phyloP scores from a whole-genome alignment of 306 rosid genomes.

The Delonix regia region DNA sequence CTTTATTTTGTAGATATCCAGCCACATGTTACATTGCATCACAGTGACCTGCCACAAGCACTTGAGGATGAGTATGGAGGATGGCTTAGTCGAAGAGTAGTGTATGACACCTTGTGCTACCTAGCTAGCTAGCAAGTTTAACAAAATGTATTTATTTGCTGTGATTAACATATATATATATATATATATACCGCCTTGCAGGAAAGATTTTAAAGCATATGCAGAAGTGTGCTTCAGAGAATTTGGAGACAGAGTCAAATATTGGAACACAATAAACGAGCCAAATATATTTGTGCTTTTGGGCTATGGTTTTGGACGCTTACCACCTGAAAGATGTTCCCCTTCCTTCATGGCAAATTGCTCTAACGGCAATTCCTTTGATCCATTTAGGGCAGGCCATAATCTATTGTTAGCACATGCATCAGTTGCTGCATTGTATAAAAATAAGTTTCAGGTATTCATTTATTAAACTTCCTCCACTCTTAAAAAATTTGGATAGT shows the following conservation, averaged over 20 bases:
- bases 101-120: slow-evolving; percentile 37
- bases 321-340: slow-evolving; percentile 37
- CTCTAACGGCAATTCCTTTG: slow-evolving; percentile 35
- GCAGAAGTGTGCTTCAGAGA: slow-evolving; percentile 43
- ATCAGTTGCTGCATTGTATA: slow-evolving; percentile 30
- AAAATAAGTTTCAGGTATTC: slow-evolving; percentile 29
- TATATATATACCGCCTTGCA: no score
- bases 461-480: background rate
- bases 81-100: slow-evolving; percentile 48
- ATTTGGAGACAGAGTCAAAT: slow-evolving; percentile 46
- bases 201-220: slow-evolving; percentile 39
- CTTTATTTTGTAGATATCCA: slow-evolving; percentile 47
- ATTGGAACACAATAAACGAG: slow-evolving; percentile 49
- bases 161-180: no score
- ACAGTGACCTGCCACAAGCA: slow-evolving; percentile 55
- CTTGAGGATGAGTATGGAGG: slow-evolving; percentile 68
- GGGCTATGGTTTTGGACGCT: background rate
- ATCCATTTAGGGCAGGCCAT: slow-evolving; percentile 25
- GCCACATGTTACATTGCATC: slow-evolving; percentile 61
- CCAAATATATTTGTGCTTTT: slow-evolving; percentile 1
- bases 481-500: no score
- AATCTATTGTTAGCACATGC: slow-evolving; percentile 30
- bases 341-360: background rate
- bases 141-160: background rate
- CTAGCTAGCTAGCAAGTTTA: background rate